phyloP scores from a whole-genome alignment of 2,329 filamentous ascomycete genomes.

The Dothideomycetidae sp. region DNA sequence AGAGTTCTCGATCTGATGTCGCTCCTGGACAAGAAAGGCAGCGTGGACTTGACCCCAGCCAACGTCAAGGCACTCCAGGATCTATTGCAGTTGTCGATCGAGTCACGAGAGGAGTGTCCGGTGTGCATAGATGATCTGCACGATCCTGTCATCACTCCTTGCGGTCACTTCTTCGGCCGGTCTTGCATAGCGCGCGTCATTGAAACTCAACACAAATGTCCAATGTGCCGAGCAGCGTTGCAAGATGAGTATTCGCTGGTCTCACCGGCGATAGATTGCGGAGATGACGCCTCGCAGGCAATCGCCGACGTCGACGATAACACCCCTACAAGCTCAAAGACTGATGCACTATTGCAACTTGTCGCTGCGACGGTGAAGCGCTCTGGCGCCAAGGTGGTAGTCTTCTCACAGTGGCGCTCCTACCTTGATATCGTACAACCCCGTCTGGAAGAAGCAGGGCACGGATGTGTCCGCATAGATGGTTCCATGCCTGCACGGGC shows the following conservation, averaged over 20 bases:
- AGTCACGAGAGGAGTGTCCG: slow-evolving; percentile 68
- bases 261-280: slow-evolving; percentile 42
- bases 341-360: slow-evolving; percentile 63
- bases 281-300: slow-evolving; percentile 29
- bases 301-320: slow-evolving; percentile 38
- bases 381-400: slow-evolving; percentile 53
- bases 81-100: slow-evolving; percentile 60
- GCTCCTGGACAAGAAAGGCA: slow-evolving; percentile 51
- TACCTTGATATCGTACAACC: slow-evolving; percentile 59
- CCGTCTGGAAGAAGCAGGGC: slow-evolving; percentile 46
- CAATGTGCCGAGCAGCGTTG: slow-evolving; percentile 64
- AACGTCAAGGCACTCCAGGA: slow-evolving; percentile 60
- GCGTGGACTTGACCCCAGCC: slow-evolving; percentile 56
- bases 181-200: slow-evolving; percentile 63
- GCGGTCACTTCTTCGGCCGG: slow-evolving; percentile 66
- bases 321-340: slow-evolving; percentile 63
- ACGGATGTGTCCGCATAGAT: slow-evolving; percentile 60
- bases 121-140: slow-evolving; percentile 64
- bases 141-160: slow-evolving; percentile 67
- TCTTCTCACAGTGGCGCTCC: slow-evolving; percentile 62
- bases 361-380: slow-evolving; percentile 49
- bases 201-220: slow-evolving; percentile 63
- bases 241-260: slow-evolving; percentile 46
- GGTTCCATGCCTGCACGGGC: slow-evolving; percentile 58
- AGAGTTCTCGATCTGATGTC: slow-evolving; percentile 59